These are phyloP conservation scores for Tolypocladium sp. DNA, from an alignment of 2,329 filamentous ascomycete species.

Conservation along the genomic window DNA sequence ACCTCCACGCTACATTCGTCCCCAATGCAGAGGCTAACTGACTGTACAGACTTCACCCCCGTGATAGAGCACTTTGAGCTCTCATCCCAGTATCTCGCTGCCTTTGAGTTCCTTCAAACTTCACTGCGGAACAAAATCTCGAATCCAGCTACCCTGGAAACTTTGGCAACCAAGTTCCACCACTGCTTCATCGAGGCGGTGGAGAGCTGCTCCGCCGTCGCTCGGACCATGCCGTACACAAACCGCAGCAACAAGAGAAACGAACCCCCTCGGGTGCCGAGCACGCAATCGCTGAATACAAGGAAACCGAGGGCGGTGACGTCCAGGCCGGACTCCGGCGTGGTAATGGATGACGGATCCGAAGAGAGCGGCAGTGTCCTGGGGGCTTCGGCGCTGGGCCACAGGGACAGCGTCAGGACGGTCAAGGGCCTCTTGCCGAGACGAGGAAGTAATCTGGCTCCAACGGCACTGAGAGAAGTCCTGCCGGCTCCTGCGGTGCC, in stretches of 20 bases:
- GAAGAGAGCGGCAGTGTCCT: slow-evolving; percentile 25
- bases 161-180: slow-evolving; percentile 27
- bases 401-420: slow-evolving; percentile 22
- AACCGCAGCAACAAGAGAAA: slow-evolving; percentile 31
- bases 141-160: slow-evolving; percentile 27
- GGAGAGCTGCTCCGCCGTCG: slow-evolving; percentile 23
- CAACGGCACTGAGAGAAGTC: slow-evolving; percentile 11
- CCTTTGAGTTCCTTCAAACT: slow-evolving; percentile 21
- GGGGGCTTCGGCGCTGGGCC: slow-evolving; percentile 10
- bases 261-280: slow-evolving; percentile 14
- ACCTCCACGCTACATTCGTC: accelerated
- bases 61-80: slow-evolving; percentile 33
- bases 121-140: slow-evolving; percentile 27
- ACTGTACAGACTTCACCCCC: slow-evolving; percentile 24
- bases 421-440: slow-evolving; percentile 9
- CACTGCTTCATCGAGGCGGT: slow-evolving; percentile 30
- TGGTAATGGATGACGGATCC: slow-evolving; percentile 27
- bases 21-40: neutral
- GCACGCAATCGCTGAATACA: slow-evolving; percentile 9
- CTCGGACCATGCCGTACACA: slow-evolving; percentile 27
- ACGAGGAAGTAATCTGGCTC: slow-evolving; percentile 14
- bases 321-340: slow-evolving; percentile 27
- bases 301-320: slow-evolving; percentile 14
- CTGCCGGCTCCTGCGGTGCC: slow-evolving; percentile 7
- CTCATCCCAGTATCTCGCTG: slow-evolving; percentile 20